Conservation (phyloP, 2,329 filamentous ascomycete species). For the Dactylellina haptotyla region DNA sequence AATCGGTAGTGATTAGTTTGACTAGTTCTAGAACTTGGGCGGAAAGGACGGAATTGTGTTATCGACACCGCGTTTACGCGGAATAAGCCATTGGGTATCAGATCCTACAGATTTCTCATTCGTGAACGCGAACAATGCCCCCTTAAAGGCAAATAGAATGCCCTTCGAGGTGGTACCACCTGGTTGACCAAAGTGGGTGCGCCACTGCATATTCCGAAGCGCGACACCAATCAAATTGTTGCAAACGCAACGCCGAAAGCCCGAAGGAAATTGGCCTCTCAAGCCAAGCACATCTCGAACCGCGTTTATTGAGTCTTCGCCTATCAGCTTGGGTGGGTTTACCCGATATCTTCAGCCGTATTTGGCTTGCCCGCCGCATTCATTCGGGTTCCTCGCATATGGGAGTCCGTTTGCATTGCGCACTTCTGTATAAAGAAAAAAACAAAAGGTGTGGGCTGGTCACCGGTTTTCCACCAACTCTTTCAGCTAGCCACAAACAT, state of each 20-base stretch:
- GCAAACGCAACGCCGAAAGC: background rate
- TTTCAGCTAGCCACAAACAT: background rate
- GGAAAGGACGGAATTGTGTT: no score
- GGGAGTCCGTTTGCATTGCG: background rate
- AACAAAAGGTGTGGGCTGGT: background rate
- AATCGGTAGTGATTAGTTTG: no score
- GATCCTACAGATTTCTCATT: no score
- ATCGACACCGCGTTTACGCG: no score
- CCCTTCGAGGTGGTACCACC: conserved; percentile 1
- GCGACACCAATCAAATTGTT: conserved; percentile 22
- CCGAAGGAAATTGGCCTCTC: conserved; percentile 19
- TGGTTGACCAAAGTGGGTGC: background rate
- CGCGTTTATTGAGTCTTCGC: background rate
- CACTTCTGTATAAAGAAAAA: background rate
- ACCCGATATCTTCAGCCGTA: background rate
- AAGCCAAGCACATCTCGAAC: background rate
- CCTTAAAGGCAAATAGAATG: no score
- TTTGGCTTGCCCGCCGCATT: conserved; percentile 7
- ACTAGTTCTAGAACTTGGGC: no score
- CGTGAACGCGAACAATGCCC: no score
- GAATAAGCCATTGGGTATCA: no score
- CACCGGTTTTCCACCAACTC: background rate
- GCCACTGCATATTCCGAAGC: conserved; percentile 34
- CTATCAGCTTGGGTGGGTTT: background rate
- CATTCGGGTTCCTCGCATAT: background rate